Base-by-base conservation (phyloP, 2,329 filamentous ascomycete species). In the Paecilomyces fulvus region DNA sequence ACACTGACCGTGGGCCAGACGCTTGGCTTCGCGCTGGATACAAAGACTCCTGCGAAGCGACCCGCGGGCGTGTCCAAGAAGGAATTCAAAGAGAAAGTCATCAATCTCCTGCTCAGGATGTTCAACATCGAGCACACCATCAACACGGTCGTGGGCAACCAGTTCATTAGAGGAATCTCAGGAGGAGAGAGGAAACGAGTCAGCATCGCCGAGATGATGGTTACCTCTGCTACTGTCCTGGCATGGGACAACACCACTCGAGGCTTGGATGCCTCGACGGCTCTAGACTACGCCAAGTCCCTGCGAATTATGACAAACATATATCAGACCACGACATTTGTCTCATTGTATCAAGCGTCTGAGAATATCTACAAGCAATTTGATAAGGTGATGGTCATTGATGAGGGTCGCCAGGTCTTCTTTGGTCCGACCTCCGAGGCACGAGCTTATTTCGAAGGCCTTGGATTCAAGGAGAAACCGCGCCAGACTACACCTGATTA, bases 171-270 rank as follows among this genome's bases (percentile, higher is more conserved):
- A 1, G 89, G 89, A 52, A 81, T 89, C 0, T 85, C 81, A 6
- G 87, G 86, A 25, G 86, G 87, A 33, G 86, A 89, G 68, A 78
- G 85, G 55, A 92, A 94, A 75, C 84, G 90, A 68, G 89, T 95
- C 5, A 88, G 85, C 49, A 90, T 94, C 59, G 88, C 87, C 1
- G 89, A 94, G 71, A 89, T 88, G 61, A 80, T 87, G 58, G 76
- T 91, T 9, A 85, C 85, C 12, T 73, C 74, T n/a, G 81, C 83
- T 1, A 83, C 80, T 43, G 75, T 83, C 1, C 85, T 89, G 67
- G 86, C 85, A 58, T 94, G 89, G 89, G 90, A 88, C 58, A 90
- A 90, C 61, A 84, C 80, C 23, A 92, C 88, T 0, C 79, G 82
- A 53, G 89, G 89, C 9, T 77, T 92, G 0, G 89, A 92, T 68